Conservation (phyloP, 371 early-diverging fungal genomes). For the Batkoa obscura region DNA sequence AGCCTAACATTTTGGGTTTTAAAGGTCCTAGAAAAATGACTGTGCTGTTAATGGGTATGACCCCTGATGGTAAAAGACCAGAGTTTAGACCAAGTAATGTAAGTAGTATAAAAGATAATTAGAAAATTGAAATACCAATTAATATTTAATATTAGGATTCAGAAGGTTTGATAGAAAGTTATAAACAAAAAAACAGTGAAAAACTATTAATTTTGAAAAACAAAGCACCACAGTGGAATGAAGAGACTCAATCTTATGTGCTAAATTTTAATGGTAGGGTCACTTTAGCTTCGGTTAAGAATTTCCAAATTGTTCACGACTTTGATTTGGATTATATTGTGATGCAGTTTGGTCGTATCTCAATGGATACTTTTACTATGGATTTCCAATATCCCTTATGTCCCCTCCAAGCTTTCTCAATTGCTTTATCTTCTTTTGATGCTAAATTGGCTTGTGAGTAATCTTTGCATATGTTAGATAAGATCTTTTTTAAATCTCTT, state of each 20-base stretch:
- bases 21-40: conserved; percentile 90
- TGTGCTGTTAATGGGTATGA: conserved; percentile 53
- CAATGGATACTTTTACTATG: conserved; percentile 66
- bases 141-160: not conserved
- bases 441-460: conserved; percentile 79
- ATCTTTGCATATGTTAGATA: not conserved
- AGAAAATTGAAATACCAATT: not conserved
- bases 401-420: conserved; percentile 80
- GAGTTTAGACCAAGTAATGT: conserved; percentile 33
- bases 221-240: conserved; percentile 86
- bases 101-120: conserved; percentile 1
- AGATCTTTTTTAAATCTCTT: no score
- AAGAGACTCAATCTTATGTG: conserved; percentile 83
- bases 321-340: conserved; percentile 84
- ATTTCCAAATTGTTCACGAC: conserved; percentile 91
- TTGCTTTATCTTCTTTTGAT: conserved; percentile 82
- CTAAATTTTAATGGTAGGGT: conserved; percentile 92
- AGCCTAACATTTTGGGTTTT: conserved; percentile 73
- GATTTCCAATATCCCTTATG: conserved; percentile 92
- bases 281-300: conserved; percentile 86
- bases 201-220: conserved; percentile 60
- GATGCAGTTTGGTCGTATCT: conserved; percentile 87
- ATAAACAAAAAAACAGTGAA: conserved; percentile 9
- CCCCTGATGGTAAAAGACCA: conserved; percentile 34
- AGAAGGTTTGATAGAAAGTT: not conserved